Base-by-base conservation (phyloP, 75 land plant species). In the Pinus albicaulis region DNA sequence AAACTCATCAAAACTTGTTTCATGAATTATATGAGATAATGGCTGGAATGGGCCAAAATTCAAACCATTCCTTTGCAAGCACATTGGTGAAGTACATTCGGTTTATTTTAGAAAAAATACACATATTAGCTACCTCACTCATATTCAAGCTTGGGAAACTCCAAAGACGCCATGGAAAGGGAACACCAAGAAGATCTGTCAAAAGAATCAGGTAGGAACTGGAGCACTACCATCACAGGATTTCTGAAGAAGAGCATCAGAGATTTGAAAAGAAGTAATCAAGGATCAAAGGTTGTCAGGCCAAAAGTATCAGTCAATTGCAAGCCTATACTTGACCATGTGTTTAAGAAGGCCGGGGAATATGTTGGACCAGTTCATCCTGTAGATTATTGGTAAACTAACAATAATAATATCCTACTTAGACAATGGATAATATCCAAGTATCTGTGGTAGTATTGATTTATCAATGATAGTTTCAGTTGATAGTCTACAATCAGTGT, bases 281-380 rank as follows among this genome's bases (percentile, higher is more conserved):
- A 76, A 34, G 16, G 71, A 12, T 57, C n/a, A 5, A 82, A 84
- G 58, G 74, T 11, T 41, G 83, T 59, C 10, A 88, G 72, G 76
- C 22, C 74, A 25, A 76, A 65, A 76, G 91, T 91, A 38, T 73
- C 78, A 7, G 81, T 96, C 48, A 96, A 96, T 87, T 98, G 93
- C 8, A 76, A 84, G 57, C 77, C 78, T 31, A 80, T 96, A 73
- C 79, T 98, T 71, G 92, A 90, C 74, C 79, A 76, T 53, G 8
- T 84, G 34, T 71, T 94, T 56, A 87, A 79, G 80, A 92, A 85
- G 79, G 99, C 93, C 36, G 98, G 94, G 77, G 91, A 86, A 63
- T 74, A 76, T 34, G 99, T 98, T 65, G 99, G 99, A 75, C 87
- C 87, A 16, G 87, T 96, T 64, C 87, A 84, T 36, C 95, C 98